Base-by-base conservation (phyloP, 345 rosid species). In the Aquilaria yunnanensis region DNA sequence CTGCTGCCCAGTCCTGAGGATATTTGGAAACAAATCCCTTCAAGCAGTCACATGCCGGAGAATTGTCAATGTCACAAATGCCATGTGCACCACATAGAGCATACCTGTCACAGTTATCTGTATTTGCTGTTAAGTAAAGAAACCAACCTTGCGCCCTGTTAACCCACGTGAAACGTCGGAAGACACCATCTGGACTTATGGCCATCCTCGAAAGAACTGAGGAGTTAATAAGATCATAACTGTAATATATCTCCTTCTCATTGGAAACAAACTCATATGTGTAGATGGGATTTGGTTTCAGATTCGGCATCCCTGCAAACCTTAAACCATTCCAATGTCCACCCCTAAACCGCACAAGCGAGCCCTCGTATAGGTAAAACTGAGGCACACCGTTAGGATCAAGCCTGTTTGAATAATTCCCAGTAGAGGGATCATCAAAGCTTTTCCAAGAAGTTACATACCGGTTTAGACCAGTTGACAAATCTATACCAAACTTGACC, bases 301-400 rank as follows among this genome's bases (percentile, higher is more conserved):
- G 50, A 16, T 10, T 16, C 29, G 56, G 62, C 9, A 50, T 0
- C 1, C 84, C 84, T 7, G 76, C 75, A 41, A 81, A 81, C 37
- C 83, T 56, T 1, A 32, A 3, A 3, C 84, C 89, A 62, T 75
- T 84, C 89, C 86, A 84, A 2, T 80, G 70, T 4, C 86, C 89
- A 9, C 73, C 63, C 1, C 76, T 49, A 45, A 60, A 74, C 53
- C 32, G 13, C 23, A 54, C 53, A 0, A 4, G 32, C 1, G 63
- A 60, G 13, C 78, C 57, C 1, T 57, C 61, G 59, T 47, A 37
- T 10, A 83, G 51, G 9, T 73, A 16, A 14, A 80, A 49, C 53
- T 78, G 76, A 9, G 84, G 80, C 55, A 55, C 71, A 5, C 78
- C 77, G 1, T 2, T 54, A n/a, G 60, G 55, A 13, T 80, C 67